phyloP scores from a whole-genome alignment of 169 alveolate genomes.

The Plasmodium gallinaceum region DNA sequence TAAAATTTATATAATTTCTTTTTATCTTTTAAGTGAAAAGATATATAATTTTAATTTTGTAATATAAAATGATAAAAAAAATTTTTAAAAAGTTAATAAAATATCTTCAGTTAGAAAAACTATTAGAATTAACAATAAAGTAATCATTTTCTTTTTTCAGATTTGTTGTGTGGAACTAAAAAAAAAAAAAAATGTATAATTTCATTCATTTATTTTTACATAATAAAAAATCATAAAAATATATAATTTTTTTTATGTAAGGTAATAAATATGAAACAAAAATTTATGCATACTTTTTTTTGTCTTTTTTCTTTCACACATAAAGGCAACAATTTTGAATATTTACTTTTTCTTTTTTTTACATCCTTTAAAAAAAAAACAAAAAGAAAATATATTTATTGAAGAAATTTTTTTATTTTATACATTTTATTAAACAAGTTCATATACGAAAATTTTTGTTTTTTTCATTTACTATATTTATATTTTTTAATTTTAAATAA shows the following conservation, averaged over 20 bases:
- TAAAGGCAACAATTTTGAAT: constrained; percentile 3
- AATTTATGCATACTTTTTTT: too few species aligned
- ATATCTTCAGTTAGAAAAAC: constrained; percentile 19
- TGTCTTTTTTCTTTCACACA: not conserved
- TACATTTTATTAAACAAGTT: not conserved
- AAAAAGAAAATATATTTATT: not conserved
- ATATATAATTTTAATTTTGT: not conserved
- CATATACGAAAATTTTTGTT: constrained; percentile 15
- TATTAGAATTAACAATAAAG: constrained; percentile 29
- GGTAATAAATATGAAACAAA: not conserved
- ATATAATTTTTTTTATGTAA: constrained; percentile 1
- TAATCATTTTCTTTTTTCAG: constrained; percentile 58
- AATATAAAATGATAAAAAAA: constrained; percentile 6
- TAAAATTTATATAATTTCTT: too few species aligned
- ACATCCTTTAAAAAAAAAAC: constrained; percentile 25
- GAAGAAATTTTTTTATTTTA: not conserved
- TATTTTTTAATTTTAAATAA: constrained; percentile 45
- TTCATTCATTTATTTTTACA: constrained; percentile 18
- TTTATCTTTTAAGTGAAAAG: not conserved
- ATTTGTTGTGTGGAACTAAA: constrained; percentile 49
- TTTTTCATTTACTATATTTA: constrained; percentile 46
- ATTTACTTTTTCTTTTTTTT: not conserved
- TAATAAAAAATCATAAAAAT: not conserved
- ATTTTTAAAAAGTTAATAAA: not conserved
- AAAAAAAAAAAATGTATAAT: constrained; percentile 21